Base-by-base conservation (phyloP, 164 flowering plant genomes). In the Umbilicus rupestris region DNA sequence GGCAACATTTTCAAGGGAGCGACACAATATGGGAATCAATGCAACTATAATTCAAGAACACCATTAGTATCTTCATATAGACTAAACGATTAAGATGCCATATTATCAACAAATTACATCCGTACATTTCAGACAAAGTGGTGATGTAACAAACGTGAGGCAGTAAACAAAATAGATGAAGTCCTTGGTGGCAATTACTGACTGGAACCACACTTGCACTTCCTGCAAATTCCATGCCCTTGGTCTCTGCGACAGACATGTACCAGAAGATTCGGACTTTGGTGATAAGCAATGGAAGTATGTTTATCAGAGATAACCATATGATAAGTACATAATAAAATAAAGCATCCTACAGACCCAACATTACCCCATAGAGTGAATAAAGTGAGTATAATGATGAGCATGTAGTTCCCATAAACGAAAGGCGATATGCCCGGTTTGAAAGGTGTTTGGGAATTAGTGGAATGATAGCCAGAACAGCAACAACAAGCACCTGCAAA, bases 181-280 rank as follows among this genome's bases (percentile, higher is more conserved):
- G 84, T 95, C 99, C 81, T 92, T 95, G 63, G 98, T 80, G n/a
- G 78, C 83, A 66, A 87, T 66, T 24, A 92, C 78, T 33, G 98
- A 80, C 72, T 92, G 98, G 66, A 95, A 81, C 92, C 97, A 95
- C 20, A 79, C 77, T 85, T 92, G 98, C 71, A 87, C 70, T 35
- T 85, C 96, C 72, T 85, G 99, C 80, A 92, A 59, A 74, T 84
- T 92, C 98, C 91, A 92, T 31, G 97, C 93, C 74, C 98, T 85
- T 17, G 99, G 99, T 77, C 75, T 88, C 99, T 95, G 84, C 70
- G 74, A 28, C 29, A 47, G 20, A 19, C 6, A n/a, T 5, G 42
- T 62, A 10, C 8, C 24, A 22, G 9, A 22, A 22, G 66, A 15
- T 28, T n/a, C n/a, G n/a, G n/a, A n/a, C n/a, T n/a, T 69, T 16